Base-by-base conservation (phyloP, 768 basidiomycete genomes). In the Auriscalpium orientale region DNA sequence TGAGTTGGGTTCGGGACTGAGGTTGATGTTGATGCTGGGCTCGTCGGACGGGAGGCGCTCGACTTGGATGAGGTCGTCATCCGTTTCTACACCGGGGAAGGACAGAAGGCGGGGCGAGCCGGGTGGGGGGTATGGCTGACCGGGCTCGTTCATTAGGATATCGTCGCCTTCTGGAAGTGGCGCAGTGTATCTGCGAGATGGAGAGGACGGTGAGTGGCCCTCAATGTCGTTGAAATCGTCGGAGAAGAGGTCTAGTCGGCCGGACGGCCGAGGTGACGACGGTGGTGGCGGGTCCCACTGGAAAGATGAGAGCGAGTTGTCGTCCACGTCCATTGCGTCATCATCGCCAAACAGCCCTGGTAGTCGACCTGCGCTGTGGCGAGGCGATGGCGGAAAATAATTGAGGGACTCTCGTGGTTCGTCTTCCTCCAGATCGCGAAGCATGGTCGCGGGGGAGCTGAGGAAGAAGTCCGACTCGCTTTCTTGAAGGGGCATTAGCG, bases 81-180 rank as follows among this genome's bases (percentile, higher is more conserved):
- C 76, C 7, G 67, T 69, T n/a, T 75, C 75, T 21, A 68, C 76
- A 6, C 75, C 75, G 1, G 75, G 76, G 11, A 76, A 69, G 1
- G 74, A 72, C 22, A 75, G 52, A 13, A 76, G 57, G 4, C 61
- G 58, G 33, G 33, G 58, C 33, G 58, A 58, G 22, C 49, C 10
- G 11, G 49, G 46, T 13, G 53, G 37, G n/a, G 49, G 47, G 12
- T 54, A 48, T 47, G 54, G 22, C n/a, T 45, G 44, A n/a, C 40
- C 34, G 2, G 21, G 36, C 15, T 44, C 47, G 8, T 52, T 37
- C 49, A 49, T 49, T 2, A 13, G 9, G 15, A 10, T 35, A 33
- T 53, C 43, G 40, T n/a, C 21, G 47, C 60, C 61, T n/a, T 61
- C 59, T 36, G 58, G 53, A 20, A 62, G 58, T 20, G 60, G 55